These are phyloP conservation scores for Mycena polygramma DNA, from an alignment of 768 basidiomycete genomes.

Conservation along the genomic window DNA sequence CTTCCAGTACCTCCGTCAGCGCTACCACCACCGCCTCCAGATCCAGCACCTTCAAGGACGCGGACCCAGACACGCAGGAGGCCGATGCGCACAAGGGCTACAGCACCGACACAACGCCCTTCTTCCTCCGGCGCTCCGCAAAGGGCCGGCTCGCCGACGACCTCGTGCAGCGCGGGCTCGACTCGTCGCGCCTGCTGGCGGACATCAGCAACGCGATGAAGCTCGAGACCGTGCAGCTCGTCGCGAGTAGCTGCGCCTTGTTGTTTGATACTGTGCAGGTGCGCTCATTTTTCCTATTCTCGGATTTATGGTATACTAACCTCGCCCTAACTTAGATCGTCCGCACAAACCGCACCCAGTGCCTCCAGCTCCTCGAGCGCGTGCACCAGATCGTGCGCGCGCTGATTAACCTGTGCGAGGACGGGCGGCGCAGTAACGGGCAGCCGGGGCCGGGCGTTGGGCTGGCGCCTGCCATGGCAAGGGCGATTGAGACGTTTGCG, in stretches of 20 bases:
- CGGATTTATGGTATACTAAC: neutral
- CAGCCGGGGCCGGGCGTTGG: neutral
- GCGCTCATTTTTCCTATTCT: neutral
- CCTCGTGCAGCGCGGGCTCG: constrained; percentile 19
- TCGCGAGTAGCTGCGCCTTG: constrained; percentile 16
- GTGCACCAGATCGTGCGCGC: constrained; percentile 38
- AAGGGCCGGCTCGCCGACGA: constrained; percentile 9
- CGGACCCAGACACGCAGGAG: neutral
- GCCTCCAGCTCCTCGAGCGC: constrained; percentile 33
- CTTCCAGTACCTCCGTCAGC: too few relatives aligned
- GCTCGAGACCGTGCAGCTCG: constrained; percentile 13
- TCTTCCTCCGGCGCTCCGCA: constrained; percentile 31
- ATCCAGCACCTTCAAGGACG: neutral
- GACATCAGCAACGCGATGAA: constrained; percentile 1
- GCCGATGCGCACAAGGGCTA: neutral
- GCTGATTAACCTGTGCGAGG: constrained; percentile 33
- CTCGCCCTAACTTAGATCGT: constrained; percentile 10
- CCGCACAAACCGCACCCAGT: constrained; percentile 22
- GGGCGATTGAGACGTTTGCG: constrained; percentile 21
- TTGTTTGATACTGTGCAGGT: constrained; percentile 33
- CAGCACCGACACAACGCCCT: constrained; percentile 25
- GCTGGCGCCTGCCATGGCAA: constrained; percentile 1
- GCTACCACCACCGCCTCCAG: neutral
- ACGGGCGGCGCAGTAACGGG: neutral
- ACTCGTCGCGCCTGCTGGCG: constrained; percentile 4